A percentile compares a stretch with the other conserved stretches of the same genome.
These are phyloP conservation scores for Pleurotus djamor DNA, from an alignment of 768 basidiomycete species.

Conservation along the genomic window DNA sequence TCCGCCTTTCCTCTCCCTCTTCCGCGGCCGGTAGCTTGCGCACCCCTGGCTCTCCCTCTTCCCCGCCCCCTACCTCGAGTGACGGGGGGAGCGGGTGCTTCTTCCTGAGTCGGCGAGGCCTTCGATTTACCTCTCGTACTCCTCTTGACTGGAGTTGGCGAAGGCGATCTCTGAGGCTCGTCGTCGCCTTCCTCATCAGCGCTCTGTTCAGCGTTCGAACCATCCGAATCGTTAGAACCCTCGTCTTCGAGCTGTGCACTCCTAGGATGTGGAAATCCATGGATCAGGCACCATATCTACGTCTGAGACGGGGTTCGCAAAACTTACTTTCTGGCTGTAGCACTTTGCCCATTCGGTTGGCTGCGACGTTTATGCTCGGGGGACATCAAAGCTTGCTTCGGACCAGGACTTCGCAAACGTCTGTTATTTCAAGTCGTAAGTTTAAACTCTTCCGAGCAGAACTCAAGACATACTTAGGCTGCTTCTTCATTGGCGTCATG, in stretches of 20 bases:
- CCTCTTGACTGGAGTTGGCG: not conserved
- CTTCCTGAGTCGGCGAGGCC: not conserved
- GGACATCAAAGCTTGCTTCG: not conserved
- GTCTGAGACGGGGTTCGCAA: not conserved
- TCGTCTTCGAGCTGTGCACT: not conserved
- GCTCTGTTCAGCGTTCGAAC: not conserved
- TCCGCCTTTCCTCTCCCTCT: not conserved
- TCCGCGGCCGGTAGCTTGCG: not conserved
- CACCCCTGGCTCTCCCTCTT: not conserved
- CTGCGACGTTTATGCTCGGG: not conserved
- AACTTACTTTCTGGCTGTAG: not conserved
- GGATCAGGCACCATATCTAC: not conserved
- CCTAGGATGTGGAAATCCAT: not conserved
- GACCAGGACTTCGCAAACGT: not conserved
- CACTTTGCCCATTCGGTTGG: not conserved
- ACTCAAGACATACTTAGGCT: slow-evolving; percentile 1
- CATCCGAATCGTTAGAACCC: not conserved
- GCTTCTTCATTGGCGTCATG: slow-evolving; percentile 8
- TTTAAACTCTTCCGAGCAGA: not conserved
- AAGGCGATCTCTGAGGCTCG: not conserved
- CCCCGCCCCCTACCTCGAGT: not conserved
- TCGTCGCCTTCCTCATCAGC: not conserved
- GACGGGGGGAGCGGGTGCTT: not conserved
- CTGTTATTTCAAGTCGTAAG: not conserved
- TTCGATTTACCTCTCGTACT: not conserved